These are phyloP conservation scores for Leptographium wingfieldii DNA, from an alignment of 2,329 filamentous ascomycete species.

Conservation along the genomic window DNA sequence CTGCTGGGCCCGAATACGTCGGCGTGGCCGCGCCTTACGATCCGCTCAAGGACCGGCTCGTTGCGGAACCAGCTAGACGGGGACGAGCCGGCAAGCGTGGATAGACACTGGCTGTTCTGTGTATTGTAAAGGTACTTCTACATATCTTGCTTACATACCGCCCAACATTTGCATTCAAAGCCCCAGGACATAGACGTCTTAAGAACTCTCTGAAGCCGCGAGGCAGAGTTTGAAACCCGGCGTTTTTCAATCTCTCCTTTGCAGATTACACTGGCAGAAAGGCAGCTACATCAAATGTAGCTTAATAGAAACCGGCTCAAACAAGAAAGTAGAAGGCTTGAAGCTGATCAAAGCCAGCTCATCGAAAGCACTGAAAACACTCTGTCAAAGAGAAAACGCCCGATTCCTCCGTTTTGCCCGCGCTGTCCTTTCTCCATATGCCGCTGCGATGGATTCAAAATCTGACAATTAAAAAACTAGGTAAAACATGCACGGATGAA, in stretches of 20 bases:
- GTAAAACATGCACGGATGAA: neutral
- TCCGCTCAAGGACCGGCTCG: constrained; percentile 37
- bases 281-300: neutral
- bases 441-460: neutral
- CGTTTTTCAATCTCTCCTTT: neutral
- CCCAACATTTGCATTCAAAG: too few species aligned
- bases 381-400: neutral
- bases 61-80: neutral
- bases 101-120: neutral
- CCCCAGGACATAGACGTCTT: too few species aligned
- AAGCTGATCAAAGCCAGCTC: neutral
- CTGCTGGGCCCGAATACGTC: constrained; percentile 23
- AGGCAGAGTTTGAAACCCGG: neutral
- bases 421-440: neutral
- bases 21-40: constrained; percentile 46
- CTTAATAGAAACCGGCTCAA: neutral
- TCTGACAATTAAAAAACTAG: neutral
- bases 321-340: neutral
- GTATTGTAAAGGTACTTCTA: too few species aligned
- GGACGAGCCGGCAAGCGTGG: constrained; percentile 1
- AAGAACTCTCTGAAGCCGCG: too few species aligned
- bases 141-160: too few species aligned
- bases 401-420: constrained; percentile 1
- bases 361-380: neutral
- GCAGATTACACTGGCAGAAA: neutral